phyloP scores from a whole-genome alignment of 176 grass and related monocot genomes.

The Poa annua region DNA sequence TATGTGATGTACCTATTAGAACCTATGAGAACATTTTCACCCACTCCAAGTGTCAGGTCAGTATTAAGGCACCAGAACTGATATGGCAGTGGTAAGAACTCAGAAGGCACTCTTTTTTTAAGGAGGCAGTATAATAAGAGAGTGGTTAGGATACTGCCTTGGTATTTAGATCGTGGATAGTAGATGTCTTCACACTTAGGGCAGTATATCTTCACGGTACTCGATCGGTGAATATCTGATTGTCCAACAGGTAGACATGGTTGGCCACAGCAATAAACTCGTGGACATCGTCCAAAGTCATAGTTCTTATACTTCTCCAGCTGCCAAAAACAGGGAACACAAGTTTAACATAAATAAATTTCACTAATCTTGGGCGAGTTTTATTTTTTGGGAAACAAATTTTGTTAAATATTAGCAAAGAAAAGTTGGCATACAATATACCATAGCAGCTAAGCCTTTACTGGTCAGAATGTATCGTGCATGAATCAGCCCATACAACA shows the following conservation, averaged over 20 bases:
- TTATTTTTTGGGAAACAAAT: not conserved
- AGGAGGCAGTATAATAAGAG: slow-evolving; percentile 41
- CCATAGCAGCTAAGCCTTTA: slow-evolving; percentile 88
- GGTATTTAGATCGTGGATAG: slow-evolving; percentile 90
- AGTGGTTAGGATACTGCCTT: slow-evolving; percentile 87
- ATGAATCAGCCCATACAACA: slow-evolving; percentile 93
- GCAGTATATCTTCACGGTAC: slow-evolving; percentile 88
- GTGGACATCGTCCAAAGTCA: slow-evolving; percentile 82
- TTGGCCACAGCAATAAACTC: slow-evolving; percentile 82
- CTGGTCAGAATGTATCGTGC: slow-evolving; percentile 89
- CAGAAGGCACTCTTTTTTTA: not conserved
- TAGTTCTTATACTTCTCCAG: slow-evolving; percentile 87
- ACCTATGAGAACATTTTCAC: not conserved
- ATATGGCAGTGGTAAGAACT: not conserved
- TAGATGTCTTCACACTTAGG: slow-evolving; percentile 94
- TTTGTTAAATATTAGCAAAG: not conserved
- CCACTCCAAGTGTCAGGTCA: not conserved
- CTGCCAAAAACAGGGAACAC: slow-evolving; percentile 47
- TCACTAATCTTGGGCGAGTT: not conserved
- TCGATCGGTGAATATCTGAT: slow-evolving; percentile 72
- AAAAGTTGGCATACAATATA: slow-evolving; percentile 36
- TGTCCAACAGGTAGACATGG: slow-evolving; percentile 81
- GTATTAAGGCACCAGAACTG: not conserved
- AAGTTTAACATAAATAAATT: slow-evolving; percentile 11
- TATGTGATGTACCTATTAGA: not conserved